Percentiles rank a stretch among this genome's conserved stretches.
phyloP scores from a whole-genome alignment of 805 yeast species.

The Yamadazyma endophytica region DNA sequence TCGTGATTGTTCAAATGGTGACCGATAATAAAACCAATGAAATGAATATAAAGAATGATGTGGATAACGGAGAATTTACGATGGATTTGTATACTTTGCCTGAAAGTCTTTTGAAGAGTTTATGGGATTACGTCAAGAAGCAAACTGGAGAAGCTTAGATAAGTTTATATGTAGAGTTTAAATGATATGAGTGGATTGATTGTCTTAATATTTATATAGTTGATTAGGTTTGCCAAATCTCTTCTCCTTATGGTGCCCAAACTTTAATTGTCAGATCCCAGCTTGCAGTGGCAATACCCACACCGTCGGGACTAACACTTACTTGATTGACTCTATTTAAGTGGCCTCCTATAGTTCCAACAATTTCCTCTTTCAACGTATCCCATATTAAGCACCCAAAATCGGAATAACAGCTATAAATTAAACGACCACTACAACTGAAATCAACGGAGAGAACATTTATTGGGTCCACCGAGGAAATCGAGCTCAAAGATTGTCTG shows the following conservation, averaged over 20 bases:
- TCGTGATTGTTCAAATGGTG: constrained; percentile 95
- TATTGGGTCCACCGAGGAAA: constrained; percentile 7
- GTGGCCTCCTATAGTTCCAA: constrained; percentile 61
- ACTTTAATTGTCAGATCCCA: constrained; percentile 74
- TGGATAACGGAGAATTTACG: constrained; percentile 95
- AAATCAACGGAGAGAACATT: constrained; percentile 72
- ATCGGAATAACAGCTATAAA: constrained; percentile 75
- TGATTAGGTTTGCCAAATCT: not conserved
- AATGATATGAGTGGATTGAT: not conserved
- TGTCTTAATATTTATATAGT: not conserved
- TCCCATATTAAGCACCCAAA: constrained; percentile 79
- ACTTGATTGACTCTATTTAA: constrained; percentile 59
- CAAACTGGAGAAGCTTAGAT: constrained; percentile 38
- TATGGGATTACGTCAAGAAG: constrained; percentile 91
- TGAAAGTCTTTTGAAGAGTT: constrained; percentile 81
- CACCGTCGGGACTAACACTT: constrained; percentile 66
- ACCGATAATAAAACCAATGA: constrained; percentile 93
- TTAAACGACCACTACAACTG: constrained; percentile 67
- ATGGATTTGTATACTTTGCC: constrained; percentile 94
- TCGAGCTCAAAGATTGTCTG: constrained; percentile 2
- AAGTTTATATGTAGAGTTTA: not conserved
- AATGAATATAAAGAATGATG: constrained; percentile 92
- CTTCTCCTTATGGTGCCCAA: constrained; percentile 40
- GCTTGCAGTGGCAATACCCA: constrained; percentile 72
- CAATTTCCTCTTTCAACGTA: constrained; percentile 55